A percentile compares a stretch with the other conserved stretches of the same genome.
Conservation (phyloP, 2,329 filamentous ascomycete genomes). For the Trichophyton verrucosum region DNA sequence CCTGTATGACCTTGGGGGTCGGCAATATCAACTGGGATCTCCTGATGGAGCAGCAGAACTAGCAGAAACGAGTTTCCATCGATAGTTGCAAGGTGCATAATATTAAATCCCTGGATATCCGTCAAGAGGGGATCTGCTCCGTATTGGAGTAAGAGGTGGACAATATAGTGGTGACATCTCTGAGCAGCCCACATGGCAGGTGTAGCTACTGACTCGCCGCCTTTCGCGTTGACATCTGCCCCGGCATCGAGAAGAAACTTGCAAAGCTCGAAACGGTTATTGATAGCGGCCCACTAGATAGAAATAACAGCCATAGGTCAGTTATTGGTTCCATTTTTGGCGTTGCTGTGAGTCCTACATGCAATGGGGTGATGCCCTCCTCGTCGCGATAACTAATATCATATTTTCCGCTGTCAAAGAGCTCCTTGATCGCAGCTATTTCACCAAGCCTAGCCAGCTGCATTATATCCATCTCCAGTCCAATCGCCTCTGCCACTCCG, state of each 20-base stretch:
- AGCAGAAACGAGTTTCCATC: slow-evolving; percentile 90
- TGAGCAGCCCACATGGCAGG: slow-evolving; percentile 96
- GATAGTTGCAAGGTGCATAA: slow-evolving; percentile 90
- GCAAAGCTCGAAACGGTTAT: slow-evolving; percentile 96
- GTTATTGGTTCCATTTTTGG: slow-evolving; percentile 1
- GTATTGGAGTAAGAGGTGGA: slow-evolving; percentile 79
- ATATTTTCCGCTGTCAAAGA: slow-evolving; percentile 72
- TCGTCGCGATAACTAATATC: slow-evolving; percentile 75
- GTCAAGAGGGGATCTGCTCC: slow-evolving; percentile 86
- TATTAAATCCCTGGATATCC: slow-evolving; percentile 95
- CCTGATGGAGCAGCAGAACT: slow-evolving; percentile 80
- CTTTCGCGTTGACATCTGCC: slow-evolving; percentile 87
- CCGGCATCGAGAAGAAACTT: slow-evolving; percentile 79
- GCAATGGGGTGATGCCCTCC: slow-evolving; percentile 88
- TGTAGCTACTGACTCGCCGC: slow-evolving; percentile 87
- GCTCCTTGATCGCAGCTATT: slow-evolving; percentile 70
- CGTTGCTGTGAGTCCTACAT: slow-evolving; percentile 43
- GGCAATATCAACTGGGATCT: slow-evolving; percentile 82
- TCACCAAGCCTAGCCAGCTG: slow-evolving; percentile 84
- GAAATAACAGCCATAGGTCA: slow-evolving; percentile 12
- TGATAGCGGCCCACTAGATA: slow-evolving; percentile 91
- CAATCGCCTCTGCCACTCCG: background rate
- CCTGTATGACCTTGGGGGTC: slow-evolving; percentile 86
- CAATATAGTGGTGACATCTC: slow-evolving; percentile 90
- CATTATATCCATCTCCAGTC: slow-evolving; percentile 64